A percentile compares a stretch with the other conserved stretches of the same genome.
phyloP scores from a whole-genome alignment of 768 basidiomycete genomes.

The Termitomyces sp. region DNA sequence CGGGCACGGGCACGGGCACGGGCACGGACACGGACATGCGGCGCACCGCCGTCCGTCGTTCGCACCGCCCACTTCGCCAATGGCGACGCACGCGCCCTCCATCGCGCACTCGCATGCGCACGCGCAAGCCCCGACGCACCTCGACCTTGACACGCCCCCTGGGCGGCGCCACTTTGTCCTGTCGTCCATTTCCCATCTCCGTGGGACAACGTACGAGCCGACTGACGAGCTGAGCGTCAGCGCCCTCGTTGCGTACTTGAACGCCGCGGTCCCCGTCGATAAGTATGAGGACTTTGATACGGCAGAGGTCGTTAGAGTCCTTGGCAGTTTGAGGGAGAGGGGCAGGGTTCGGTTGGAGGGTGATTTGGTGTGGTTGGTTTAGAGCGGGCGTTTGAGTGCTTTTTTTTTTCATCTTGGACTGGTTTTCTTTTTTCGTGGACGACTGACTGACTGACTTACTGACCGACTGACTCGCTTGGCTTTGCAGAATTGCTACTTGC shows the following conservation, averaged over 20 bases:
- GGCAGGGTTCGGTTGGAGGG: constrained; percentile 48
- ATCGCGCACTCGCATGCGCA: neutral
- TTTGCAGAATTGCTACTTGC: too few species aligned
- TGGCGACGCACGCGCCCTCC: neutral
- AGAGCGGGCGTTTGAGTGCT: neutral
- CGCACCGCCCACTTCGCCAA: too few species aligned
- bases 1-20: neutral
- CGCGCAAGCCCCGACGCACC: neutral
- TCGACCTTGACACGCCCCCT: constrained; percentile 40
- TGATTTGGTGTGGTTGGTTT: constrained; percentile 25
- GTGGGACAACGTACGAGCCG: constrained; percentile 59
- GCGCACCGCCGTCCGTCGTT: constrained; percentile 10
- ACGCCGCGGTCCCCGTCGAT: constrained; percentile 70
- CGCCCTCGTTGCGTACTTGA: constrained; percentile 63
- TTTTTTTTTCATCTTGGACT: too few species aligned
- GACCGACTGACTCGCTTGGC: too few species aligned
- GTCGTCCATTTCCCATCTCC: constrained; percentile 58
- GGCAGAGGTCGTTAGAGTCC: constrained; percentile 55
- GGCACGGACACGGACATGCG: neutral
- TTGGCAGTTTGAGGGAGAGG: constrained; percentile 38
- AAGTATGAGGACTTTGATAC: constrained; percentile 84
- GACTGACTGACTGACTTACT: too few species aligned
- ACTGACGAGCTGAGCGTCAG: constrained; percentile 69
- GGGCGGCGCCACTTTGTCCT: constrained; percentile 60
- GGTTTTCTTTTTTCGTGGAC: neutral